Conservation (phyloP, 495 filamentous ascomycete genomes). For the Trichoderma asperelloides region DNA sequence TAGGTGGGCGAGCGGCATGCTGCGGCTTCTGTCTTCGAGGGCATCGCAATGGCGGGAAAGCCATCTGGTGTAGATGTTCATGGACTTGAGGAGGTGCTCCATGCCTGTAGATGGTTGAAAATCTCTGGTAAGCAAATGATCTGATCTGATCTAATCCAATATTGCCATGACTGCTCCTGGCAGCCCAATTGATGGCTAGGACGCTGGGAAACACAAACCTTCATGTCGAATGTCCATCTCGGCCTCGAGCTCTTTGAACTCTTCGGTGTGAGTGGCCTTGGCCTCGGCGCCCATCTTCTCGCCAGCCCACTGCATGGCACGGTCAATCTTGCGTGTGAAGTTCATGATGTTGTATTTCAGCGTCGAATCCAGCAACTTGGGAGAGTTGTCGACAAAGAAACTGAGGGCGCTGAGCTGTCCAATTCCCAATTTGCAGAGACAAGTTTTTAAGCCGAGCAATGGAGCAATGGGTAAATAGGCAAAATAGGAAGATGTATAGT, state of each 20-base stretch:
- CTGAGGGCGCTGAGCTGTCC: neutral
- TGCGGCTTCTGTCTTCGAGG: constrained; percentile 74
- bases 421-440: neutral
- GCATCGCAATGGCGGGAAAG: constrained; percentile 77
- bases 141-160: no score
- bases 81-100: constrained; percentile 84
- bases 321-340: constrained; percentile 91
- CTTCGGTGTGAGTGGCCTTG: constrained; percentile 80
- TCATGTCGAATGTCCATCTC: constrained; percentile 92
- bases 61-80: constrained; percentile 83
- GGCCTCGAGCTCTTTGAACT: constrained; percentile 86
- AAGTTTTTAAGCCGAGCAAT: neutral
- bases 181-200: constrained; percentile 12
- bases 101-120: constrained; percentile 50
- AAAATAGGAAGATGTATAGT: neutral
- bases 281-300: constrained; percentile 93
- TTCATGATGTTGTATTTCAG: constrained; percentile 51
- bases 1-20: constrained; percentile 68
- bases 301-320: constrained; percentile 96
- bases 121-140: no score
- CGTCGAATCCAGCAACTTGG: neutral
- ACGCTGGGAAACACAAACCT: constrained; percentile 43
- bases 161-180: no score
- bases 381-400: neutral
- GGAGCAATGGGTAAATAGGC: neutral